A percentile compares a stretch with the other conserved stretches of the same genome.
These are phyloP conservation scores for Recurvomyces mirabilis DNA, from an alignment of 495 filamentous ascomycete genomes.

Conservation along the genomic window DNA sequence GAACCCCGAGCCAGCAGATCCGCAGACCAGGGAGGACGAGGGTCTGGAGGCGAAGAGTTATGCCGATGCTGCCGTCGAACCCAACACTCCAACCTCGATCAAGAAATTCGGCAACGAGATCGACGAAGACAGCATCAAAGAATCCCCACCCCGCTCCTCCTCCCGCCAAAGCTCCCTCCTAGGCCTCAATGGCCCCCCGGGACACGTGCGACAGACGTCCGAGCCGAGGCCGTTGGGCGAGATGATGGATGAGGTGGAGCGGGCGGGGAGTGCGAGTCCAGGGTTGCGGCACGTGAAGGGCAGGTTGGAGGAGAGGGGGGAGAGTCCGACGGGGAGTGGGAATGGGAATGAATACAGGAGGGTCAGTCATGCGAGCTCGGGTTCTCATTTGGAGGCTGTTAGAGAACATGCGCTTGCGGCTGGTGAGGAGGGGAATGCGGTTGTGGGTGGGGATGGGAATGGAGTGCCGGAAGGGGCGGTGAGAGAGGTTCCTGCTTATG, in stretches of 20 bases:
- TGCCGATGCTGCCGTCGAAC: not conserved
- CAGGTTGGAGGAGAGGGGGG: conserved; percentile 12
- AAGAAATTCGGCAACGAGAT: not conserved
- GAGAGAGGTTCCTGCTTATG: too few species aligned
- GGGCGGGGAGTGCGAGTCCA: conserved; percentile 7
- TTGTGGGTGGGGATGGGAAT: too few species aligned
- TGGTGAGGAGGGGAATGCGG: too few species aligned
- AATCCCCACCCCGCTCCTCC: conserved; percentile 7
- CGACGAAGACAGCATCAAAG: conserved; percentile 17
- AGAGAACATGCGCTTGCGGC: too few species aligned
- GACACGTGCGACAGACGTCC: conserved; percentile 5
- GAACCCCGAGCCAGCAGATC: not conserved
- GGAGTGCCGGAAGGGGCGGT: too few species aligned
- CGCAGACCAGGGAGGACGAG: not conserved
- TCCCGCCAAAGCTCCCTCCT: too few species aligned
- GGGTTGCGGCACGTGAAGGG: conserved; percentile 13
- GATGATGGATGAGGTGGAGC: conserved; percentile 19
- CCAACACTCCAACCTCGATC: not conserved
- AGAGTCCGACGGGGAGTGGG: not conserved
- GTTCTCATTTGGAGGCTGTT: too few species aligned
- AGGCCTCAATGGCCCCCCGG: too few species aligned
- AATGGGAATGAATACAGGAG: too few species aligned
- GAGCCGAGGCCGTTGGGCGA: conserved; percentile 16
- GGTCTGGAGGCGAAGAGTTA: conserved; percentile 7
- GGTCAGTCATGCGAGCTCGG: too few species aligned